Percentiles rank a stretch among this genome's conserved stretches.
These are phyloP conservation scores for Excoecaria cochinchinensis DNA, from an alignment of 345 rosid species.

Conservation along the genomic window DNA sequence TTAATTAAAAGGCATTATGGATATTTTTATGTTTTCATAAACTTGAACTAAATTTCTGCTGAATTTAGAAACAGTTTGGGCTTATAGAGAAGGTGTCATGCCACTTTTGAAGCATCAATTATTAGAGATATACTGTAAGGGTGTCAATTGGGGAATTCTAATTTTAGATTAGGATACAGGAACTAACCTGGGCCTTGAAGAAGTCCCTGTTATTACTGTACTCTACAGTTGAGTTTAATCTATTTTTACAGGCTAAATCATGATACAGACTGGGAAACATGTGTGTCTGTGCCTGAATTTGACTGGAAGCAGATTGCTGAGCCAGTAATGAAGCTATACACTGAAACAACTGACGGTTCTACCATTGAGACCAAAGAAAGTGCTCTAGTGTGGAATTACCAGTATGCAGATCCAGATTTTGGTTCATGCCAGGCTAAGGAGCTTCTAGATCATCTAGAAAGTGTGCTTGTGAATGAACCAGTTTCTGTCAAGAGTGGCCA, in stretches of 20 bases:
- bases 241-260: constrained; percentile 51
- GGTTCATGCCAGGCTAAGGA: constrained; percentile 98
- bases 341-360: constrained; percentile 95
- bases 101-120: not conserved
- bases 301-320: constrained; percentile 95
- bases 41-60: not conserved
- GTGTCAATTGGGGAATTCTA: not conserved
- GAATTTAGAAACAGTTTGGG: not conserved
- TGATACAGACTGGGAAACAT: constrained; percentile 76
- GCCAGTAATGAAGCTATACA: constrained; percentile 90
- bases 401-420: constrained; percentile 87
- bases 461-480: constrained; percentile 87
- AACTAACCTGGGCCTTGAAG: not conserved
- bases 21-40: not conserved
- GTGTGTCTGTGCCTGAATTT: constrained; percentile 57
- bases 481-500: constrained; percentile 90
- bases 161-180: not conserved
- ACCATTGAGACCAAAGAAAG: constrained; percentile 86
- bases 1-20: not conserved
- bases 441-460: constrained; percentile 89
- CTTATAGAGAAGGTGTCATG: not conserved
- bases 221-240: not conserved
- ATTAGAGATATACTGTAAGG: not conserved
- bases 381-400: constrained; percentile 83
- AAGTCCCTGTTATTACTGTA: not conserved